Conservation (phyloP, 257 asterid species). For the Misopates orontium region DNA sequence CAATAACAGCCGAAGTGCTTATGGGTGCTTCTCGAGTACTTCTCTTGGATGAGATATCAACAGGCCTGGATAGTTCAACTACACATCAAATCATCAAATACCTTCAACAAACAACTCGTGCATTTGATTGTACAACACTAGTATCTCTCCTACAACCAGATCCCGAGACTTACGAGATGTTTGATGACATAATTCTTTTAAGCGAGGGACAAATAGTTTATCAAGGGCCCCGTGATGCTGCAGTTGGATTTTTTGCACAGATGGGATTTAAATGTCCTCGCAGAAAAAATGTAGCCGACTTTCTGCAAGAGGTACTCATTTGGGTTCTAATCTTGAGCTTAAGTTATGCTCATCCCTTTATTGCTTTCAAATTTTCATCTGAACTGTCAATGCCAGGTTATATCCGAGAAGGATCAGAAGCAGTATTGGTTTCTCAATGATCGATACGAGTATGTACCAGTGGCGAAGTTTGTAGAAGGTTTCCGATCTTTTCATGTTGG, state of each 20-base stretch:
- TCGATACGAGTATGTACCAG: slow-evolving; percentile 51
- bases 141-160: slow-evolving; percentile 89
- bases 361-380: slow-evolving; percentile 26
- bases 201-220: slow-evolving; percentile 82
- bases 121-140: slow-evolving; percentile 65
- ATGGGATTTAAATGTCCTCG: slow-evolving; percentile 85
- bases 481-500: slow-evolving; percentile 62
- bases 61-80: slow-evolving; percentile 90
- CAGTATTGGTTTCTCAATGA: slow-evolving; percentile 65
- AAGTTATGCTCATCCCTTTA: slow-evolving; percentile 12
- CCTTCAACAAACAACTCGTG: slow-evolving; percentile 63
- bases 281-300: slow-evolving; percentile 86
- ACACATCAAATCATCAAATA: slow-evolving; percentile 79
- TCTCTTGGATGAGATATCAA: slow-evolving; percentile 91
- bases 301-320: slow-evolving; percentile 69
- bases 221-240: slow-evolving; percentile 81
- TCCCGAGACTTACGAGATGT: slow-evolving; percentile 84
- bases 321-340: slow-evolving; percentile 21
- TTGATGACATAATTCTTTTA: slow-evolving; percentile 79
- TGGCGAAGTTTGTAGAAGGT: slow-evolving; percentile 55
- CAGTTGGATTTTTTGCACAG: slow-evolving; percentile 52
- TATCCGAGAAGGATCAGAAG: slow-evolving; percentile 71
- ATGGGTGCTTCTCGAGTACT: slow-evolving; percentile 86
- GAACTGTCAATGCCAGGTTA: slow-evolving; percentile 43
- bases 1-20: slow-evolving; percentile 79